phyloP scores from a whole-genome alignment of 1,284 basidiomycete genomes.

The Pholiota adiposa region DNA sequence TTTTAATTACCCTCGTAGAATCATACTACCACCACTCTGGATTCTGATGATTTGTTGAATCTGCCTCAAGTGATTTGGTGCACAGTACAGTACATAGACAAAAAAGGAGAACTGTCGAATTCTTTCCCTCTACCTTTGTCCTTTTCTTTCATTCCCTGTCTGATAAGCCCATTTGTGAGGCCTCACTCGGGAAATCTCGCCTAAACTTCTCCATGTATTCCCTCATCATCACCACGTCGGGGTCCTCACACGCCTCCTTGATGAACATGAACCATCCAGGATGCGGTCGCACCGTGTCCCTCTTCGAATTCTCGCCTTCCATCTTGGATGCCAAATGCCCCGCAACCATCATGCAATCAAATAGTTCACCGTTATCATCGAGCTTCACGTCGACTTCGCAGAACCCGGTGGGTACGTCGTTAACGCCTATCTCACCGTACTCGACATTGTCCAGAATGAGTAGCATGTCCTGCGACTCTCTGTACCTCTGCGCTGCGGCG shows the following conservation, averaged over 20 bases:
- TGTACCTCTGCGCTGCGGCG: not conserved
- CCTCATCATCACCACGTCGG: too few relatives aligned
- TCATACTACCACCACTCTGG: too few relatives aligned
- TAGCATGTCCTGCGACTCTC: not conserved
- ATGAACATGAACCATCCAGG: slow-evolving; percentile 26
- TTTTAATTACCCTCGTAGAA: too few relatives aligned
- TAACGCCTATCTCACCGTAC: slow-evolving; percentile 38
- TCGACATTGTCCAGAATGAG: slow-evolving; percentile 38
- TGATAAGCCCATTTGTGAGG: too few relatives aligned
- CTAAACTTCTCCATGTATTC: too few relatives aligned
- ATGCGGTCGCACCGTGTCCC: slow-evolving; percentile 26
- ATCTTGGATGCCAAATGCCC: slow-evolving; percentile 42
- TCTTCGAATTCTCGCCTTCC: slow-evolving; percentile 3
- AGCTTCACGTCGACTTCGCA: slow-evolving; percentile 42
- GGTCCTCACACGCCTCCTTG: too few relatives aligned
- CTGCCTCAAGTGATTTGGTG: not conserved
- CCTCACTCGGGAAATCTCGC: too few relatives aligned
- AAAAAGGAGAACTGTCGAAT: too few relatives aligned
- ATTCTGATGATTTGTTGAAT: too few relatives aligned
- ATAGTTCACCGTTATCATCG: slow-evolving; percentile 36
- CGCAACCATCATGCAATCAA: slow-evolving; percentile 41
- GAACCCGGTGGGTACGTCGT: slow-evolving; percentile 38
- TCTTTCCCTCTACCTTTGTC: too few relatives aligned
- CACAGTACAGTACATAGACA: too few relatives aligned
- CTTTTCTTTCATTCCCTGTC: too few relatives aligned